Base-by-base conservation (phyloP, 2,329 filamentous ascomycete genomes). In the Fusarium austroafricanum region DNA sequence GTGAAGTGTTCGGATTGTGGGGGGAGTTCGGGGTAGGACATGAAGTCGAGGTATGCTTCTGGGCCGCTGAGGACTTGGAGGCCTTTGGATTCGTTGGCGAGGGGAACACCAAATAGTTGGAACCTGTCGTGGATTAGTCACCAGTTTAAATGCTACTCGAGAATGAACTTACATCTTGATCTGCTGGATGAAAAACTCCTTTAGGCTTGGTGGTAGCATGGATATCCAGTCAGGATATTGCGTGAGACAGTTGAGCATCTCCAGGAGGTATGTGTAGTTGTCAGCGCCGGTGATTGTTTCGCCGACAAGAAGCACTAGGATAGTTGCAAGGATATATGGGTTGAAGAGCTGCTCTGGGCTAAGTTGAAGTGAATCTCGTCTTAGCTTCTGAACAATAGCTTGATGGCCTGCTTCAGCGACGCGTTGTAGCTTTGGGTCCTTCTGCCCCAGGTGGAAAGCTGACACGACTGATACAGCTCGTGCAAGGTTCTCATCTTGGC, bases 261-360 rank as follows among this genome's bases (percentile, higher is more conserved):
- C 73, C 1, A 80, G 63, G 0, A 81, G 70, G 49, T 78, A 78
- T 1, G 63, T 65, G 46, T 77, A 81, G 31, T 81, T 80, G 20
- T 73, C 73, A 5, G 79, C 78, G 1, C 79, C 79, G 0, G 79
- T 81, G 9, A 81, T 79, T 0, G 79, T 81, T 15, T 82, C 80
- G 0, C 80, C 80, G 0, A 81, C 79, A 0, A 82, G 65, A 1
- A 81, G 71, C 0, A 81, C 75, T 2, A 81, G 63, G 12, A 81
- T 69, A 0, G 79, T 81, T 1, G 78, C 77, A 64, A 79, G 75
- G 4, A 76, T 80, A 12, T 74, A 79, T 1, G 75, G 72, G 31
- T 74, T 79, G 61, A 81, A 80, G 0, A 80, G 71, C n/a, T 72
- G 67, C 10, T 74, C 64, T 0, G 73, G 71, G 4, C 71, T 68